Base-by-base conservation (phyloP, 2,329 filamentous ascomycete genomes). In the Decorospora gaudefroyi region DNA sequence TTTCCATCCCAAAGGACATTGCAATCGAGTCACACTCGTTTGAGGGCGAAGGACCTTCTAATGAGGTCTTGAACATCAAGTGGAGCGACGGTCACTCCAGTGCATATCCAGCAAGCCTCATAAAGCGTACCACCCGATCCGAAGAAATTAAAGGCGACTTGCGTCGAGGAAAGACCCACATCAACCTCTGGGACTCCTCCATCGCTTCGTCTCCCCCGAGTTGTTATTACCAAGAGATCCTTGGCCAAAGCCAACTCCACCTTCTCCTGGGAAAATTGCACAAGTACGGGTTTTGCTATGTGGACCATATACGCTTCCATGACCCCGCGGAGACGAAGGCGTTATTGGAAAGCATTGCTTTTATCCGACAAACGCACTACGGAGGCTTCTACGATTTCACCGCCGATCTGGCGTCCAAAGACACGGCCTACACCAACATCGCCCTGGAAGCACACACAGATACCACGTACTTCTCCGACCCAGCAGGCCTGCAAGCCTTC, bases 391-490 rank as follows among this genome's bases (percentile, higher is more conserved):
- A 85, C 75, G 92, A 96, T 71, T 97, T 97, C 69, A 88, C 88
- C 1, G 87, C 91, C 4, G 88, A 96, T 69, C 80, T 96, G 16
- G 86, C 89, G 18, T 86, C 86, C 64, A 91, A 91, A 54, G 90
- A 96, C 63, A 95, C 88, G 1, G 90, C 90, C 3, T 99, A 97
- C 73, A 96, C 92, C 1, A 90, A 87, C 59, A 78, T 93, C 36
- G 84, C 85, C 1, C 80, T 99, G 2, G 82, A 84, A 13, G 86
- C 88, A 1, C 93, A 99, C 70, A 97, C 92, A 1, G 93, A 99
- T 72, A 97, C 83, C 5, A 96, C 92, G 1, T 97, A 99, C 71
- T 97, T 97, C 73, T 90, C 84, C 15, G 92, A 97, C 52, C 92
- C 93, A 0, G 85, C 88, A 2, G 90, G 92, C 7, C 79, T 99